phyloP scores from a whole-genome alignment of 345 rosid genomes.

The Salix arbutifolia region DNA sequence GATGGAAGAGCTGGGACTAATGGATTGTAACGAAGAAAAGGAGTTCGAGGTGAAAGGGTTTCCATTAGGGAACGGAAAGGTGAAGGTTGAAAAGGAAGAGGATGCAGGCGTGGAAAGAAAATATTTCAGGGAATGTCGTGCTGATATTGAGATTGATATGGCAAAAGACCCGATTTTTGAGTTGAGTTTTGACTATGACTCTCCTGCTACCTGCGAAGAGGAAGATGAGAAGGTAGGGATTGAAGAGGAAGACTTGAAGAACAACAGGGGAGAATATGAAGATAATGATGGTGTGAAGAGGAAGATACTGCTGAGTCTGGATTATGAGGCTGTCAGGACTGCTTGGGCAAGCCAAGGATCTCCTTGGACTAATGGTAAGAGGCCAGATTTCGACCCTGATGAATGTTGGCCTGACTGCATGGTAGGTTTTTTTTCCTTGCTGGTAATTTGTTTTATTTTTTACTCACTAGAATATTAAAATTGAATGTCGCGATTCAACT shows the following conservation, averaged over 20 bases:
- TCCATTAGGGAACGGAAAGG: slow-evolving; percentile 14
- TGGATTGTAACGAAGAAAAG: slow-evolving; percentile 32
- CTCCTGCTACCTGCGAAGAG: slow-evolving; percentile 41
- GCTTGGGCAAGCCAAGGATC: slow-evolving; percentile 68
- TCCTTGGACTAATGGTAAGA: slow-evolving; percentile 70
- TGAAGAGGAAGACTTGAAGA: slow-evolving; percentile 11
- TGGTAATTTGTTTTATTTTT: not conserved
- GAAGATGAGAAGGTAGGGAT: slow-evolving; percentile 42
- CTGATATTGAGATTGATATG: slow-evolving; percentile 30
- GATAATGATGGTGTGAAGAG: slow-evolving; percentile 26
- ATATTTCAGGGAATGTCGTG: slow-evolving; percentile 11
- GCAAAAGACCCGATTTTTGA: slow-evolving; percentile 48
- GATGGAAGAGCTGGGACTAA: slow-evolving; percentile 70
- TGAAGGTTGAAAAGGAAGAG: slow-evolving; percentile 53
- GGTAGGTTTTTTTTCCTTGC: slow-evolving; percentile 35
- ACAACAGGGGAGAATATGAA: not conserved
- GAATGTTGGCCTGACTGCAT: slow-evolving; percentile 44
- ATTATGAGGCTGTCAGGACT: slow-evolving; percentile 62
- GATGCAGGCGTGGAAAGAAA: not conserved
- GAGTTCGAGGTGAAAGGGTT: slow-evolving; percentile 4
- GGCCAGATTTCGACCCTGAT: slow-evolving; percentile 55
- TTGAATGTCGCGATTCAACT: too few relatives aligned
- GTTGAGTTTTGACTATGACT: slow-evolving; percentile 63
- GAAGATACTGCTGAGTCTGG: slow-evolving; percentile 47
- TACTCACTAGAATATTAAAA: not conserved